A percentile compares a stretch with the other conserved stretches of the same genome.
Evolutionary conservation across 257 asterid species (phyloP).

Genomic region (Nicotiana obtusifolia): DNA sequence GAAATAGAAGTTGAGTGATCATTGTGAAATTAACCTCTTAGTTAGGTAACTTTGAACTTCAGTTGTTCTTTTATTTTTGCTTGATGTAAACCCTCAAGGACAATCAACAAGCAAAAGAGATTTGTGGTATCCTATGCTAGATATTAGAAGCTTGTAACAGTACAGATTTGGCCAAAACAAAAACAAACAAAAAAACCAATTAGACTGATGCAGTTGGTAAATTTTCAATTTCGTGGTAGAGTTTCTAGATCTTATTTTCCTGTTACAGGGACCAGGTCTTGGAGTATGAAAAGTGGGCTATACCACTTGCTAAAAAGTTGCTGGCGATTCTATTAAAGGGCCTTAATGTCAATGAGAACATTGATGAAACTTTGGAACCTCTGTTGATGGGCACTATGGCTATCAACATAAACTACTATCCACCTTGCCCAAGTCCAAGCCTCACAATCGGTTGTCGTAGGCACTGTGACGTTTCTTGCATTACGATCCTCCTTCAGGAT

Average conservation of each 20-base stretch:
- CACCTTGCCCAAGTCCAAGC: constrained; percentile 44
- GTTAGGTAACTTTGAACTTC: no score
- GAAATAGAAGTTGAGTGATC: no score
- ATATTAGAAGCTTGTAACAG: no score
- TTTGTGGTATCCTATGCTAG: no score
- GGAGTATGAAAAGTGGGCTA: constrained; percentile 34
- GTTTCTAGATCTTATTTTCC: background rate
- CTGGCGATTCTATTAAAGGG: constrained; percentile 33
- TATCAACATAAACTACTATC: constrained; percentile 34
- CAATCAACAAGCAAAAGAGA: no score
- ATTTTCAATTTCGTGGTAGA: no score
- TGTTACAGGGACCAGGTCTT: constrained; percentile 33
- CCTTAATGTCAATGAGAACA: constrained; percentile 24
- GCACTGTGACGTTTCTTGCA: constrained; percentile 41
- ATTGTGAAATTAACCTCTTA: no score
- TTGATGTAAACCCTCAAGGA: no score
- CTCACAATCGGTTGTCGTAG: constrained; percentile 39
- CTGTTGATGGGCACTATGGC: constrained; percentile 35
- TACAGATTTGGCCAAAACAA: no score
- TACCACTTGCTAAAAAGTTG: constrained; percentile 30
- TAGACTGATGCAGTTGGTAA: no score
- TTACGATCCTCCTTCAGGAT: constrained; percentile 50
- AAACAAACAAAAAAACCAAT: no score
- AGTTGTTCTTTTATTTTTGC: no score
- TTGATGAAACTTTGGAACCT: constrained; percentile 30